Conservation (phyloP, 805 yeast species). For the Spathaspora gorwiae region DNA sequence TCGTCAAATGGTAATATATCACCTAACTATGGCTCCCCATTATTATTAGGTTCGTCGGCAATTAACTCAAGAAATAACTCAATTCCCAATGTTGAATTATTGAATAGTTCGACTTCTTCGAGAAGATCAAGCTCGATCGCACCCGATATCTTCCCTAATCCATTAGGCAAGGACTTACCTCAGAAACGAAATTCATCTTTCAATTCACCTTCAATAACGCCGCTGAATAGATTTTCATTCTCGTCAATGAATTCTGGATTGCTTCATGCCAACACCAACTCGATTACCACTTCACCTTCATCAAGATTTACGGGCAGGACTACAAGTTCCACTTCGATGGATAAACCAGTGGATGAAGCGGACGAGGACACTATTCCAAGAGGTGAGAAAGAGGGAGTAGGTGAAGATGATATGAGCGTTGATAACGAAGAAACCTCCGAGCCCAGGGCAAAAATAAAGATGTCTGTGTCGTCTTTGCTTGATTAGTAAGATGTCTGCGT, state of each 20-base stretch:
- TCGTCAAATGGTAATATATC: slow-evolving; percentile 14
- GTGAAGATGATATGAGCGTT: slow-evolving; percentile 8
- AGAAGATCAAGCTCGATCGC: slow-evolving; percentile 37
- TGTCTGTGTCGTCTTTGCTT: slow-evolving; percentile 30
- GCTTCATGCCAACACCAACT: background rate
- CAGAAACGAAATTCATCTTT: slow-evolving; percentile 27
- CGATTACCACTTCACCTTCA: slow-evolving; percentile 1
- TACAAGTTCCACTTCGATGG: slow-evolving; percentile 3
- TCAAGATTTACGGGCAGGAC: background rate
- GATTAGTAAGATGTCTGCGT: slow-evolving; percentile 31
- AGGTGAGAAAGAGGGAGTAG: slow-evolving; percentile 5
- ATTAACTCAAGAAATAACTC: slow-evolving; percentile 38
- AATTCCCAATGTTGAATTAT: slow-evolving; percentile 29
- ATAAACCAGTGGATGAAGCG: slow-evolving; percentile 1
- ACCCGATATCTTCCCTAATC: slow-evolving; percentile 42
- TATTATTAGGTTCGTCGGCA: slow-evolving; percentile 17
- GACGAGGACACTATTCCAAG: slow-evolving; percentile 1
- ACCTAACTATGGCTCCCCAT: slow-evolving; percentile 28
- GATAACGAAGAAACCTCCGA: background rate
- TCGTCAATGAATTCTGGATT: slow-evolving; percentile 12
- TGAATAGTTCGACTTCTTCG: slow-evolving; percentile 17
- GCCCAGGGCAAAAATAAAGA: slow-evolving; percentile 17
- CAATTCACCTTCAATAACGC: slow-evolving; percentile 24
- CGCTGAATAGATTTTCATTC: slow-evolving; percentile 20
- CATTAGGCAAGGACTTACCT: slow-evolving; percentile 17